Evolutionary conservation across 495 filamentous ascomycete genomes (phyloP).

Genomic region (Viridothelium virens): DNA sequence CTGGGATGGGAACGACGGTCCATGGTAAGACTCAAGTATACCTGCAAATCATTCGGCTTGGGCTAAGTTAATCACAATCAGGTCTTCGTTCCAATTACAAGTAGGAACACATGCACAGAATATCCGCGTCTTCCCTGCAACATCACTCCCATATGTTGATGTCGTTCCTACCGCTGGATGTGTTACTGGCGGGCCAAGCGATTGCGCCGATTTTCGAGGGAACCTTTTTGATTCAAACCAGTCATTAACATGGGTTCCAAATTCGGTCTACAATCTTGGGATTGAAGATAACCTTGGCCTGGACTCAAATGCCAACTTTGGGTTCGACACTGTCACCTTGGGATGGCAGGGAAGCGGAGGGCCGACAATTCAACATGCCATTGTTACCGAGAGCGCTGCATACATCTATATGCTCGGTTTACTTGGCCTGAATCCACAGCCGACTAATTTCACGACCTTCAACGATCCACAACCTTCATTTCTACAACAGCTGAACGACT

Average conservation of each 20-base stretch:
- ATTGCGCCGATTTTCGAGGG: constrained; percentile 40
- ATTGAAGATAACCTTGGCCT: constrained; percentile 45
- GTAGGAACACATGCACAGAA: constrained; percentile 51
- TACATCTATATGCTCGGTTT: constrained; percentile 51
- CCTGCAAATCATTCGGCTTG: neutral
- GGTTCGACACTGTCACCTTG: constrained; percentile 44
- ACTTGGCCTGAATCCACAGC: constrained; percentile 45
- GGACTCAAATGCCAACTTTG: constrained; percentile 50
- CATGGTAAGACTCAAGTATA: neutral
- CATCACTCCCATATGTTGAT: constrained; percentile 51
- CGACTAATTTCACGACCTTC: constrained; percentile 36
- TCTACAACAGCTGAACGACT: constrained; percentile 37
- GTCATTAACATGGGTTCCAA: constrained; percentile 50
- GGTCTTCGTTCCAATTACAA: constrained; percentile 44
- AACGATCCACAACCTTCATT: constrained; percentile 26
- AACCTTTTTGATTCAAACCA: constrained; percentile 43
- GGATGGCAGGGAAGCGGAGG: constrained; percentile 32
- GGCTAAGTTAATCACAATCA: constrained; percentile 21
- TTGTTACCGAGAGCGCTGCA: constrained; percentile 49
- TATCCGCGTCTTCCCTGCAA: constrained; percentile 50
- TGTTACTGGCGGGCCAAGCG: constrained; percentile 27
- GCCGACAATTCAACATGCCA: constrained; percentile 35
- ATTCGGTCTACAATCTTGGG: constrained; percentile 49
- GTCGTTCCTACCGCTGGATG: constrained; percentile 48
- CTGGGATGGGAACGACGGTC: constrained; percentile 26